These are phyloP conservation scores for Yarrowia sp. DNA, from an alignment of 805 yeast genomes.

Conservation along the genomic window DNA sequence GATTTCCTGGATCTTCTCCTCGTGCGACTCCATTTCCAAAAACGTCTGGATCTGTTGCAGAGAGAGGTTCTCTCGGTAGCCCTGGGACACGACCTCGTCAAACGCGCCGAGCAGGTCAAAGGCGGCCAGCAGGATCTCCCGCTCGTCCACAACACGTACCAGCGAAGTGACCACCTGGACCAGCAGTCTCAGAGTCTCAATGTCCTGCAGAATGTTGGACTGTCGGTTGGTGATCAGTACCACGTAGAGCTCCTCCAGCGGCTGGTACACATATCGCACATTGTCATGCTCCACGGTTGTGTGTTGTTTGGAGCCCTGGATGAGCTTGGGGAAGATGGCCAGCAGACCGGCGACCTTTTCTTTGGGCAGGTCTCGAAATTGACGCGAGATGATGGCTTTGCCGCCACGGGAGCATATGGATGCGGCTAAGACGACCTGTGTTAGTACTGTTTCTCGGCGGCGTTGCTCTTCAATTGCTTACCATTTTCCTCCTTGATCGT, in stretches of 20 bases:
- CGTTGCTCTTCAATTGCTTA: not conserved
- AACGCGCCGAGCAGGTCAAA: conserved; percentile 89
- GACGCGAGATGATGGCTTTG: conserved; percentile 87
- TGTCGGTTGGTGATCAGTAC: conserved; percentile 87
- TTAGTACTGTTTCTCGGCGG: not conserved
- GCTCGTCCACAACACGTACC: conserved; percentile 70
- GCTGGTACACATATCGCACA: conserved; percentile 92
- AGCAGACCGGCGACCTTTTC: conserved; percentile 83
- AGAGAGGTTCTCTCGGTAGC: conserved; percentile 84
- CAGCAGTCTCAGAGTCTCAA: conserved; percentile 84
- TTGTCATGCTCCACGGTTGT: conserved; percentile 91
- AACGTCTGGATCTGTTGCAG: conserved; percentile 80
- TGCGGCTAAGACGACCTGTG: conserved; percentile 62
- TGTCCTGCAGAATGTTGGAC: conserved; percentile 90
- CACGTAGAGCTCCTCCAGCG: conserved; percentile 89
- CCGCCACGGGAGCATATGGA: conserved; percentile 93
- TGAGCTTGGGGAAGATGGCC: conserved; percentile 79
- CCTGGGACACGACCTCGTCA: conserved; percentile 88
- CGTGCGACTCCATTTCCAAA: conserved; percentile 96
- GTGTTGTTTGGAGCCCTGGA: conserved; percentile 73
- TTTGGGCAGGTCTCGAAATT: conserved; percentile 78
- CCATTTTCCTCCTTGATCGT: conserved; percentile 27
- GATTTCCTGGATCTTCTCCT: conserved; percentile 96
- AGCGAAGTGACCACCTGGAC: conserved; percentile 76
- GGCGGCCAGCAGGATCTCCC: conserved; percentile 77